Base-by-base conservation (phyloP, 345 rosid species). In the Combretum micranthum region DNA sequence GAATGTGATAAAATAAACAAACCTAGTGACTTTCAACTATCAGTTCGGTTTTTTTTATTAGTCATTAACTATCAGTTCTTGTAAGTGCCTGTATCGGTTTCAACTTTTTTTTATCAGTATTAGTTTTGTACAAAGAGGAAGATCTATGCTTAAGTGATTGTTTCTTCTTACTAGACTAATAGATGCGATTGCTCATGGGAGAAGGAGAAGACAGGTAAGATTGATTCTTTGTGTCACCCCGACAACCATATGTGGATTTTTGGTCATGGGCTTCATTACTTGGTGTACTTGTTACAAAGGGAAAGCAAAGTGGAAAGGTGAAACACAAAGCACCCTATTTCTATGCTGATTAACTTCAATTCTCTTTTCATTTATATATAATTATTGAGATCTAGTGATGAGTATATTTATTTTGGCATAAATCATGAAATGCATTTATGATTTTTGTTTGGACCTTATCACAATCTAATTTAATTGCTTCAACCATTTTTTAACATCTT, bases 131-230 rank as follows among this genome's bases (percentile, higher is more conserved):
- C 11, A 47, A 47, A 47, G 17, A 47, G 50, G 39, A 32, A 56
- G 46, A 45, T 56, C 13, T 43, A 13, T 43, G 46, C 44, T 56
- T 12, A 7, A 56, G 16, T 19, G 39, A 32, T 32, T 32, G 47
- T 9, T 25, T 19, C 15, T n/a, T 32, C 39, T 0, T 20, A 20
- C 42, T 42, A 4, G 46, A 50, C 57, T 47, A 43, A 0, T 56
- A 64, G 62, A 64, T 42, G 56, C 69, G 17, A 39, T 64, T 21
- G 62, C 57, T 44, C 49, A 25, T 22, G 62, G 57, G 69, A 64
- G 56, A 45, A 64, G 56, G 52, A 64, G 44, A 25, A 49, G 57
- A 32, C 62, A 12, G 2, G 12, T 50, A 14, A 25, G 3, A 48
- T 13, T 15, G 0, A 15, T 32, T 26, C 0, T 57, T 15, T 2